Evolutionary conservation across 1,284 basidiomycete genomes (phyloP).

Genomic region (Ustilago bromivora): DNA sequence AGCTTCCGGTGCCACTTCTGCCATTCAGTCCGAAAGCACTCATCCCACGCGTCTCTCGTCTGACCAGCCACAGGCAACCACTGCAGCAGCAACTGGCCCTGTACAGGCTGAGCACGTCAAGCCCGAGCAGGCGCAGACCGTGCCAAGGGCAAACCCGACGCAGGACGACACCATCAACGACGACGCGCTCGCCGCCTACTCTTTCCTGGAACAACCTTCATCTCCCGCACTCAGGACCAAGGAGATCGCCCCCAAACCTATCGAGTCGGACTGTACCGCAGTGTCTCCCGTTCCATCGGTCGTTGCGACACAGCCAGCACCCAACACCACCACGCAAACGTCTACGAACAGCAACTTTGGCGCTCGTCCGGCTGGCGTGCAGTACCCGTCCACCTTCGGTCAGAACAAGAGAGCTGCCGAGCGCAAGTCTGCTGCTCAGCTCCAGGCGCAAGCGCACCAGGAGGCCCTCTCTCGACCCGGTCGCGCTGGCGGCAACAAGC

Average conservation of each 20-base stretch:
- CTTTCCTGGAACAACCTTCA: slow-evolving; percentile 61
- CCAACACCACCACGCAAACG: background rate
- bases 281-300: slow-evolving; percentile 5
- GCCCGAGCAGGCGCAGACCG: slow-evolving; percentile 6
- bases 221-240: slow-evolving; percentile 46
- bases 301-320: slow-evolving; percentile 3
- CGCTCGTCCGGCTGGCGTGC: slow-evolving; percentile 22
- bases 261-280: slow-evolving; percentile 20
- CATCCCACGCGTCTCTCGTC: slow-evolving; percentile 39
- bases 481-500: slow-evolving; percentile 43
- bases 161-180: slow-evolving; percentile 52
- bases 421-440: slow-evolving; percentile 62
- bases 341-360: slow-evolving; percentile 19
- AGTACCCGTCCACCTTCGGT: slow-evolving; percentile 63
- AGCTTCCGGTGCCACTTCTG: slow-evolving; percentile 33
- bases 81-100: slow-evolving; percentile 1
- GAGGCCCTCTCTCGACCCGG: slow-evolving; percentile 60
- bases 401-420: slow-evolving; percentile 59
- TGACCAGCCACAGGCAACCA: slow-evolving; percentile 23
- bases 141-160: slow-evolving; percentile 7
- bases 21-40: slow-evolving; percentile 40
- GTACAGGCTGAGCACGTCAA: slow-evolving; percentile 13
- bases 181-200: slow-evolving; percentile 63
- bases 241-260: slow-evolving; percentile 10
- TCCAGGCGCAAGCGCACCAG: slow-evolving; percentile 60